Base-by-base conservation (phyloP, 2,329 filamentous ascomycete genomes). In the Massarina eburnea region DNA sequence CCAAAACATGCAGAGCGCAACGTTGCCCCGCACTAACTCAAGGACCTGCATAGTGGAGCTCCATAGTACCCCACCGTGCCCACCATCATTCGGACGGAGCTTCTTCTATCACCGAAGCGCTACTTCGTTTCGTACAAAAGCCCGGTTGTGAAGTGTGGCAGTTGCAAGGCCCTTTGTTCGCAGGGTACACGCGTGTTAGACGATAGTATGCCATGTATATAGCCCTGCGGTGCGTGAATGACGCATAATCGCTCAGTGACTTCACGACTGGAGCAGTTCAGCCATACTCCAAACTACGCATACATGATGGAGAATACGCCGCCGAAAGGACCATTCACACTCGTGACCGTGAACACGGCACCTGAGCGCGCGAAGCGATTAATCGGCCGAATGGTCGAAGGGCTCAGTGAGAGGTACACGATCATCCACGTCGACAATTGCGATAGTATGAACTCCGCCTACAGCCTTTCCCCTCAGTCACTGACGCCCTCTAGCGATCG, bases 281-380 rank as follows among this genome's bases (percentile, higher is more conserved):
- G 9, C 19, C 19, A 17, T 38, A n/a, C 21, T 15, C 4, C 14
- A 17, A 49, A 46, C 35, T 39, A 27, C 30, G 18, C 35, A 38
- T 9, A 8, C 34, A 36, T 29, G 22, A 44, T 19, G 45, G 12
- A 29, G 34, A 22, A 26, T 26, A 19, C 43, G 30, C 38, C 39
- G 45, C 38, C 39, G 45, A 56, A 49, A 56, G 81, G 81, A 15
- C 82, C 82, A 3, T 87, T 77, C 70, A 79, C 74, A 56, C 77
- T 88, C 10, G 78, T 86, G 22, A 88, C 83, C 1, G 83, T 88
- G 54, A 88, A 87, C 70, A 86, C 79, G 1, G 82, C 79, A 1
- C 84, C 84, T 1, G 83, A 85, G 51, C 75, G 84, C 45, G 85
- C 84, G 26, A 80, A 82, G 68, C 70, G 73, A 7, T 68, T 88